Evolutionary conservation across 1,284 basidiomycete genomes (phyloP).

Genomic region (Exsudoporus floridanus): DNA sequence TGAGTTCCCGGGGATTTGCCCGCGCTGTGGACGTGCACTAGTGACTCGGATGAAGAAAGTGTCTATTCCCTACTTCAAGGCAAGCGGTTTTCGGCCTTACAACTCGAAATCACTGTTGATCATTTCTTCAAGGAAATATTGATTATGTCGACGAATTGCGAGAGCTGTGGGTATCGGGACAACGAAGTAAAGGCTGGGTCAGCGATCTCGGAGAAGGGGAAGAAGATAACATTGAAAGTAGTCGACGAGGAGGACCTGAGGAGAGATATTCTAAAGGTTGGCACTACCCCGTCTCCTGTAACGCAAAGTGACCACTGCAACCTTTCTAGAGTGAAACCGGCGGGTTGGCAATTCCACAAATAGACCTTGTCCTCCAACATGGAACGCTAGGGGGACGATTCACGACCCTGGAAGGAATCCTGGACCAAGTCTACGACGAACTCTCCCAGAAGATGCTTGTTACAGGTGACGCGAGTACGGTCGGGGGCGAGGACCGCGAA

Average conservation of each 20-base stretch:
- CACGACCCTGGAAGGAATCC: conserved; percentile 94
- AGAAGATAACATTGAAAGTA: conserved; percentile 86
- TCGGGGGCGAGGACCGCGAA: conserved; percentile 45
- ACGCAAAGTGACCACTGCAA: neutral
- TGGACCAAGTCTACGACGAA: conserved; percentile 95
- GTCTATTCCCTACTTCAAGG: conserved; percentile 98
- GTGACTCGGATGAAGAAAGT: conserved; percentile 97
- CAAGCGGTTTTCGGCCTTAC: conserved; percentile 27
- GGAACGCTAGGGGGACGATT: conserved; percentile 98
- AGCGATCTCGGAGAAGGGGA: conserved; percentile 85
- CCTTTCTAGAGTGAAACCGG: conserved; percentile 80
- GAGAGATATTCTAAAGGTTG: conserved; percentile 89
- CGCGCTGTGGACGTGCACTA: conserved; percentile 81
- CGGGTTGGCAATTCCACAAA: conserved; percentile 90
- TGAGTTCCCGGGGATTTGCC: conserved; percentile 87
- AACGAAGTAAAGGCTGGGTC: conserved; percentile 96
- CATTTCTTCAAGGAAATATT: conserved; percentile 74
- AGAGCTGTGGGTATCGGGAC: conserved; percentile 92
- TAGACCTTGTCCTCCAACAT: conserved; percentile 87
- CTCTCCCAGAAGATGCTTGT: conserved; percentile 89
- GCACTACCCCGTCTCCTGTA: neutral
- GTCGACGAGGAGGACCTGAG: conserved; percentile 93
- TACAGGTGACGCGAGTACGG: conserved; percentile 62
- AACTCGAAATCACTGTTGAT: neutral
- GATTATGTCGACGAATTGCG: conserved; percentile 99